Evolutionary conservation across 1,284 basidiomycete genomes (phyloP).

Genomic region (Testicularia cyperi): DNA sequence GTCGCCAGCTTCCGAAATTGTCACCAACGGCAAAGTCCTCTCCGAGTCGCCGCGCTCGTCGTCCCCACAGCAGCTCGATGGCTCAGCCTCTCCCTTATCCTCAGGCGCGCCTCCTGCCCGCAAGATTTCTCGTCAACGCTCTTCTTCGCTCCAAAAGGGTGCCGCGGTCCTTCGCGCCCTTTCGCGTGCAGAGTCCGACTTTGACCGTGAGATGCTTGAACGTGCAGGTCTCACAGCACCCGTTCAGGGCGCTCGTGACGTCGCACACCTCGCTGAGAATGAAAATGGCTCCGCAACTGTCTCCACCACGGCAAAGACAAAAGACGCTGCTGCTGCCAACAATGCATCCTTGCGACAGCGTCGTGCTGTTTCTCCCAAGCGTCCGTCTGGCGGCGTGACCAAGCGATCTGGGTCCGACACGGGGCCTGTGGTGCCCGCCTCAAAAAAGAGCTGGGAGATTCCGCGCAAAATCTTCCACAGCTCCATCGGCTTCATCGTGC

Average conservation of each 20-base stretch:
- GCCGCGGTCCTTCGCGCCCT: conserved; percentile 54
- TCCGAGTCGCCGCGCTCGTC: conserved; percentile 29
- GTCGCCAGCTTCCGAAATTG: too few relatives aligned
- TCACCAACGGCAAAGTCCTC: conserved; percentile 8
- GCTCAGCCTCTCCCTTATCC: neutral
- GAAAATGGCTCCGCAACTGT: neutral
- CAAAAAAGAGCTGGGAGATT: conserved; percentile 67
- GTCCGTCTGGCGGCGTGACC: conserved; percentile 2
- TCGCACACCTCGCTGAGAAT: neutral
- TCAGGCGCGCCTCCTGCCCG: too few relatives aligned
- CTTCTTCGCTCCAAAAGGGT: conserved; percentile 54
- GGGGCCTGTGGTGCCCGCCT: conserved; percentile 4
- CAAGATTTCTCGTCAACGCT: conserved; percentile 43
- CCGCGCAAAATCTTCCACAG: conserved; percentile 88
- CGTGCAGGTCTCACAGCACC: conserved; percentile 8
- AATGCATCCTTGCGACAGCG: conserved; percentile 7
- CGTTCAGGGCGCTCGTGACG: conserved; percentile 2
- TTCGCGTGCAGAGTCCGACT: conserved; percentile 46
- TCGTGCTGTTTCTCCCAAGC: conserved; percentile 16
- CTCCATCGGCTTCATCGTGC: conserved; percentile 83
- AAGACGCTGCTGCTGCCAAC: neutral
- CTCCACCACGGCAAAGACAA: conserved; percentile 2
- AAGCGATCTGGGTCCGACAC: conserved; percentile 4
- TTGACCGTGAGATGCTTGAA: conserved; percentile 35
- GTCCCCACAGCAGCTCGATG: conserved; percentile 1